Conservation (phyloP, 768 basidiomycete genomes). For the Pisolithus marmoratus region DNA sequence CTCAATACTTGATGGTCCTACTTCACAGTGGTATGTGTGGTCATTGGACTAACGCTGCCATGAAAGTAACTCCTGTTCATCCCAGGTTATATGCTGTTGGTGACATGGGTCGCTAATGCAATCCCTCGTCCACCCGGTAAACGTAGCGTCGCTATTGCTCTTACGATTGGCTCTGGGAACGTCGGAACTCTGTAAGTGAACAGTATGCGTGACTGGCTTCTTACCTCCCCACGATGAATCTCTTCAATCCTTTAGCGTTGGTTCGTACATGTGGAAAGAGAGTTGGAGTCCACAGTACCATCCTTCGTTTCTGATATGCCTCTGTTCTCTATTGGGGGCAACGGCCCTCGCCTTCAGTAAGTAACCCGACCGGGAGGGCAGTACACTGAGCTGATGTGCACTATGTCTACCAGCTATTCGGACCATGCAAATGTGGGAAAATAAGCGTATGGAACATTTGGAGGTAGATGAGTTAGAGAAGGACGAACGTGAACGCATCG, state of each 20-base stretch:
- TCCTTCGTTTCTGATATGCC: constrained; percentile 51
- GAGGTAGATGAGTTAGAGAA: no score
- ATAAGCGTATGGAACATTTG: no score
- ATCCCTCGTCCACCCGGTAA: no score
- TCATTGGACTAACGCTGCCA: not conserved
- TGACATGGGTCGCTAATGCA: constrained; percentile 70
- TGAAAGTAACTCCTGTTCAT: no score
- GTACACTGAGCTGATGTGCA: no score
- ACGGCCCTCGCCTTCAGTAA: constrained; percentile 31
- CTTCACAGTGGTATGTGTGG: constrained; percentile 37
- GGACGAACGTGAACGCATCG: no score
- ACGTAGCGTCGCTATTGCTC: no score
- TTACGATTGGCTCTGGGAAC: no score
- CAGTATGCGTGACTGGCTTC: not conserved
- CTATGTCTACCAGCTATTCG: no score
- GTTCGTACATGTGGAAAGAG: constrained; percentile 57
- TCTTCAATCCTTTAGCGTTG: constrained; percentile 41
- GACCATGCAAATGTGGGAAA: no score
- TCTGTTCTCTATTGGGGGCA: constrained; percentile 29
- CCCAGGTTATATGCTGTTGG: constrained; percentile 37
- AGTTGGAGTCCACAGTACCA: constrained; percentile 59
- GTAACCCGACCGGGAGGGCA: not conserved
- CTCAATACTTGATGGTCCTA: constrained; percentile 59
- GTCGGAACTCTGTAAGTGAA: constrained; percentile 52
- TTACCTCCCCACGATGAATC: no score